Base-by-base conservation (phyloP, 331 rosid genomes). In the Saraca asoca region DNA sequence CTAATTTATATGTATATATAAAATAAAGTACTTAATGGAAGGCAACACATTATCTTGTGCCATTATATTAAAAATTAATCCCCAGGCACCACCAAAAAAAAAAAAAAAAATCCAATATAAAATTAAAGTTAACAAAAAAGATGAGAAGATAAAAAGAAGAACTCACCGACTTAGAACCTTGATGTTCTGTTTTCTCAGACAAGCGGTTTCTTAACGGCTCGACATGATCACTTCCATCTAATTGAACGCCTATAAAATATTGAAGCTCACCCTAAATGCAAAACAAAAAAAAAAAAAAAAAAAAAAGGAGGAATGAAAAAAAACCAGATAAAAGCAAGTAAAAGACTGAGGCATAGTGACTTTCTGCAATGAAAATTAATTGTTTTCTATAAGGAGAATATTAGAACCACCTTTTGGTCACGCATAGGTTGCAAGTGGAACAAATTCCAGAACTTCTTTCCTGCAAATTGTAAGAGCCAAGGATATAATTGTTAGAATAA, bases 371-470 rank as follows among this genome's bases (percentile, higher is more conserved):
- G 48, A 45, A 58, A 64, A 33, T 13, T 49, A 51, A 58, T 45
- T 44, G 24, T 9, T 72, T 60, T 38, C 50, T 58, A 12, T 58
- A 45, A 57, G 31, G 18, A 67, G 51, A 69, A 66, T 18, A 69
- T 20, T 31, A 35, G 0, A 65, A 55, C 72, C 63, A 93, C 98
- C 96, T 84, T 86, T 46, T 94, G 95, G 77, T 90, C 95, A 45
- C 87, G 89, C 98, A 90, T 81, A 48, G 98, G 96, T 73, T 90
- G 98, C 88, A 93, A 84, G 83, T 93, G 98, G 78, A 93, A 93
- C 74, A 93, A 81, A 74, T 93, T 93, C 91, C 85, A 90, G 75
- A 90, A 88, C 81, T 84, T 93, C 71, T 89, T 93, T 76, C 98
- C 98, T 93, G 66, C 78, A 74, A 7, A 48, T 31, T 35, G 64